phyloP scores from a whole-genome alignment of 768 basidiomycete genomes.

The Boletus coccyginus region DNA sequence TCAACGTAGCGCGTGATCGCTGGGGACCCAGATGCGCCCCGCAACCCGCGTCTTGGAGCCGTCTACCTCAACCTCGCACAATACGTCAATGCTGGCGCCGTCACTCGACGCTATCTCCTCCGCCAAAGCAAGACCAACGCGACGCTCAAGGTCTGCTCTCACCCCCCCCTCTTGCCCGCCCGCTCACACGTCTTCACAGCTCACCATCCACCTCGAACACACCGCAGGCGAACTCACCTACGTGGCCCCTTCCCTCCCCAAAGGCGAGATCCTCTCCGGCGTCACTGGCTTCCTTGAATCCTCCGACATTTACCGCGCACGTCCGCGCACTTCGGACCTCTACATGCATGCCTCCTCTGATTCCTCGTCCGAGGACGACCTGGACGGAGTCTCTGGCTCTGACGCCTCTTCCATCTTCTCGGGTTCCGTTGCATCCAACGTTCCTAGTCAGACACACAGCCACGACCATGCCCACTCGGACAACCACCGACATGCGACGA shows the following conservation, averaged over 20 bases:
- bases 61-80: slow-evolving; percentile 73
- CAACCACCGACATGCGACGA: background rate
- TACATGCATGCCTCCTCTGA: slow-evolving; percentile 25
- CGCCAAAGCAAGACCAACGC: slow-evolving; percentile 78
- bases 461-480: background rate
- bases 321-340: slow-evolving; percentile 51
- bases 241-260: slow-evolving; percentile 64
- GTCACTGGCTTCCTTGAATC: slow-evolving; percentile 58
- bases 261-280: slow-evolving; percentile 70
- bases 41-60: slow-evolving; percentile 60
- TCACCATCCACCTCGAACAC: slow-evolving; percentile 57
- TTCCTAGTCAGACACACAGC: background rate
- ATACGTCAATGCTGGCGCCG: slow-evolving; percentile 56
- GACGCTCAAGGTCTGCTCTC: slow-evolving; percentile 55
- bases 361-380: slow-evolving; percentile 29
- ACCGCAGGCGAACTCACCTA: slow-evolving; percentile 55
- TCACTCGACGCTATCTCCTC: slow-evolving; percentile 65
- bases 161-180: background rate
- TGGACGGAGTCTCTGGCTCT: slow-evolving; percentile 9
- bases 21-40: slow-evolving; percentile 53
- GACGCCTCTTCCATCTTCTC: slow-evolving; percentile 24
- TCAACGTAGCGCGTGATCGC: slow-evolving; percentile 49
- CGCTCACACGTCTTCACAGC: slow-evolving; percentile 32
- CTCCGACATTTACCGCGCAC: slow-evolving; percentile 50
- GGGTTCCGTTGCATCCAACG: background rate